Evolutionary conservation across 2,329 filamentous ascomycete species (phyloP).

Genomic region (Pseudocercospora vitis): DNA sequence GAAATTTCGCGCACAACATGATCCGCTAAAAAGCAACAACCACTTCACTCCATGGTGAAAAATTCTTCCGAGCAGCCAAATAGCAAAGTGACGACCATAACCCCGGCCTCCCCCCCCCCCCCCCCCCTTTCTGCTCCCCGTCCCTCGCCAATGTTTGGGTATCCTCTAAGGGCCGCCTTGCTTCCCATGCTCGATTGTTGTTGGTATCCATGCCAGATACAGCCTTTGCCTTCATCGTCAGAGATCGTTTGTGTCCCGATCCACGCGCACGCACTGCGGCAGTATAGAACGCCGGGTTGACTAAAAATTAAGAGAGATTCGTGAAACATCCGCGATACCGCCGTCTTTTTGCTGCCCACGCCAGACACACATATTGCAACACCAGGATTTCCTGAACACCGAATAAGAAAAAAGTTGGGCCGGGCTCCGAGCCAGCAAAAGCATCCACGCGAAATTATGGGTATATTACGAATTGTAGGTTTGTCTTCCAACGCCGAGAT

Average conservation of each 20-base stretch:
- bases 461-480: constrained; percentile 29
- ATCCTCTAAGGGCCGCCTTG: constrained; percentile 8
- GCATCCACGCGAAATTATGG: constrained; percentile 30
- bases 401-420: constrained; percentile 7
- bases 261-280: constrained; percentile 21
- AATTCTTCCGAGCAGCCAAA: too few relatives aligned
- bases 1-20: constrained; percentile 3
- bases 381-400: background rate
- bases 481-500: constrained; percentile 8
- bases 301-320: constrained; percentile 24
- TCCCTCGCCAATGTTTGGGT: constrained; percentile 6
- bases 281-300: constrained; percentile 17
- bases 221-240: background rate
- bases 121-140: background rate
- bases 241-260: background rate
- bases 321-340: constrained; percentile 15
- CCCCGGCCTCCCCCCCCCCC: background rate
- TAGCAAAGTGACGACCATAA: background rate
- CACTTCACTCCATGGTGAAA: too few relatives aligned
- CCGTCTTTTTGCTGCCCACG: background rate
- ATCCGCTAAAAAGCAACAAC: constrained; percentile 5
- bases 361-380: constrained; percentile 3
- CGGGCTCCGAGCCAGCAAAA: constrained; percentile 17
- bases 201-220: background rate
- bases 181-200: background rate